phyloP scores from a whole-genome alignment of 208 protist species.

The Wallacemonas sp. region DNA sequence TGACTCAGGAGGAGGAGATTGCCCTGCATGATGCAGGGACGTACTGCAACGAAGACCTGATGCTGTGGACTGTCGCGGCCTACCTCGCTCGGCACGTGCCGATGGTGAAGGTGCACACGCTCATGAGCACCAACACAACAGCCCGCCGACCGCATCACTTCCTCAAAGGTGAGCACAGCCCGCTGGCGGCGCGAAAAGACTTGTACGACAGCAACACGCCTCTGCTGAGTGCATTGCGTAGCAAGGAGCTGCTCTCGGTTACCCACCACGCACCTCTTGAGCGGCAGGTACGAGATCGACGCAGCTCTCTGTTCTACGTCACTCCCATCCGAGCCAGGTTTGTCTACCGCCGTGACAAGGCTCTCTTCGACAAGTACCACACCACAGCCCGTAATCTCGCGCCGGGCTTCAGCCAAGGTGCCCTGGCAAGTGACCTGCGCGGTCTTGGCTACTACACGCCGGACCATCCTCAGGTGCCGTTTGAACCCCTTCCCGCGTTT shows the following conservation, averaged over 20 bases:
- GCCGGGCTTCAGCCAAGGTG: conserved; percentile 82
- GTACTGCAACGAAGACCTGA: conserved; percentile 88
- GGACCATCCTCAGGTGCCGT: conserved; percentile 83
- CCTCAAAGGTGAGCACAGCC: conserved; percentile 65
- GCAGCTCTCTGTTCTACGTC: conserved; percentile 49
- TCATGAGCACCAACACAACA: conserved; percentile 47
- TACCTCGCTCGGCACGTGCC: conserved; percentile 78
- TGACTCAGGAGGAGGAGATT: conserved; percentile 77
- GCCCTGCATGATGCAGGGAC: conserved; percentile 75
- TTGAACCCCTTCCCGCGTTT: conserved; percentile 16
- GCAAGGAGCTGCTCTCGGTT: conserved; percentile 66
- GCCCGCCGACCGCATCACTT: conserved; percentile 67
- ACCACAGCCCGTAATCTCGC: conserved; percentile 71
- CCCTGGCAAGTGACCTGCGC: conserved; percentile 69
- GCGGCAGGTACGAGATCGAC: conserved; percentile 55
- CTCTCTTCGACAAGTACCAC: conserved; percentile 89
- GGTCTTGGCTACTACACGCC: conserved; percentile 87
- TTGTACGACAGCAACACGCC: conserved; percentile 59
- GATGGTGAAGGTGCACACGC: conserved; percentile 73
- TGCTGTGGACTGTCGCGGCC: conserved; percentile 85
- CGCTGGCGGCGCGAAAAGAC: conserved; percentile 32
- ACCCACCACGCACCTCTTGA: conserved; percentile 55
- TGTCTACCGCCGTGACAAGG: conserved; percentile 86
- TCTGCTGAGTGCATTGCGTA: conserved; percentile 56
- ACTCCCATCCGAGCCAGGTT: conserved; percentile 71